These are phyloP conservation scores for Aspergillus fructus DNA, from an alignment of 2,329 filamentous ascomycete genomes.

Conservation along the genomic window DNA sequence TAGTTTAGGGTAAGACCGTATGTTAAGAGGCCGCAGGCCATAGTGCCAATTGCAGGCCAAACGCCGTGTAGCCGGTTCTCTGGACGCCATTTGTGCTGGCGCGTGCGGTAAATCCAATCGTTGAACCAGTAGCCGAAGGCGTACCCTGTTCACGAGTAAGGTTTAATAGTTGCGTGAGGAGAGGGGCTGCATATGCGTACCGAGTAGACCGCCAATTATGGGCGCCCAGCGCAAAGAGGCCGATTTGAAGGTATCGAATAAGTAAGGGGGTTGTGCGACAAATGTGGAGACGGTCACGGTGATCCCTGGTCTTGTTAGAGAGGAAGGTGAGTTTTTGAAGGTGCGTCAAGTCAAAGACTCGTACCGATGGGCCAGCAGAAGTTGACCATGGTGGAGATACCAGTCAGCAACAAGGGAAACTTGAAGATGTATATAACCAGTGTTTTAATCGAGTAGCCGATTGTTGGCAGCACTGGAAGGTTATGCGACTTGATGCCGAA, in stretches of 20 bases:
- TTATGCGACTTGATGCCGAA: constrained; percentile 33
- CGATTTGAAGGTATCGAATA: constrained; percentile 34
- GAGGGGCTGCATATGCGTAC: constrained; percentile 14
- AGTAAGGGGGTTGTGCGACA: constrained; percentile 34
- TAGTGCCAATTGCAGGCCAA: constrained; percentile 32
- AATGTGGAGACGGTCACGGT: constrained; percentile 37
- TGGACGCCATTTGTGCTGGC: constrained; percentile 25
- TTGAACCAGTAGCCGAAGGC: constrained; percentile 38
- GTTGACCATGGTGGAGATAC: constrained; percentile 35
- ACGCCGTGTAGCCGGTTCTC: constrained; percentile 39
- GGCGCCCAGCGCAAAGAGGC: constrained; percentile 39
- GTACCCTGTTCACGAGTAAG: constrained; percentile 24
- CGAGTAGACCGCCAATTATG: constrained; percentile 33
- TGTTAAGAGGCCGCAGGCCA: constrained; percentile 32
- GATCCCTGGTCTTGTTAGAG: constrained; percentile 23
- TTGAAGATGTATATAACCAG: constrained; percentile 31
- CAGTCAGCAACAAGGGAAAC: constrained; percentile 30
- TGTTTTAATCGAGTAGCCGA: constrained; percentile 25
- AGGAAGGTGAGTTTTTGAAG: not conserved
- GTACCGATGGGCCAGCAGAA: constrained; percentile 40
- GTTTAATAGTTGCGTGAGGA: not conserved
- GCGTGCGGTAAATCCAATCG: constrained; percentile 29
- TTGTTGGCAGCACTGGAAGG: constrained; percentile 25
- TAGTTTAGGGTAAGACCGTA: constrained; percentile 38
- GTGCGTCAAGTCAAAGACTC: too few relatives aligned